These are phyloP conservation scores for Hansfordia pulvinata DNA, from an alignment of 2,329 filamentous ascomycete species.

Conservation along the genomic window DNA sequence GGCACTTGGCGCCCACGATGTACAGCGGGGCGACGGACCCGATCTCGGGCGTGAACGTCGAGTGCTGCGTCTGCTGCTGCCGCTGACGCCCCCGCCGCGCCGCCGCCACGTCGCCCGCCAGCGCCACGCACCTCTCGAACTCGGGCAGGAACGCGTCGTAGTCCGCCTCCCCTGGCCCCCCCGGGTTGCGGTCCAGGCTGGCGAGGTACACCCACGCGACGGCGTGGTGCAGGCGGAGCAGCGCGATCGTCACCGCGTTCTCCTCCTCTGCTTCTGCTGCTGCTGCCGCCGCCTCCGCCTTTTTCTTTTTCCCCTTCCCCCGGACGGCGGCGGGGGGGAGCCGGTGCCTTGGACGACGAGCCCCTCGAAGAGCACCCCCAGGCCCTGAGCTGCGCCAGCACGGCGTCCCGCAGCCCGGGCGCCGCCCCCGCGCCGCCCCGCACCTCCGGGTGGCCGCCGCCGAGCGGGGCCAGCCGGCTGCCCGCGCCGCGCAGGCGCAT, in stretches of 20 bases:
- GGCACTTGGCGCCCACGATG: slow-evolving; percentile 21
- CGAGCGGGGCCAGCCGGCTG: too few relatives aligned
- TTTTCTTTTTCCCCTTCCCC: too few relatives aligned
- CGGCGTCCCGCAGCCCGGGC: slow-evolving; percentile 4
- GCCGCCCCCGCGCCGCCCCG: too few relatives aligned
- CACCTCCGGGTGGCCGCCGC: too few relatives aligned
- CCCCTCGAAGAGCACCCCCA: slow-evolving; percentile 15
- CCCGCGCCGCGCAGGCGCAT: slow-evolving; percentile 15
- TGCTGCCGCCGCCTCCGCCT: not conserved
- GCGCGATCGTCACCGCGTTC: slow-evolving; percentile 9
- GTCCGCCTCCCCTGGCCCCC: slow-evolving; percentile 15
- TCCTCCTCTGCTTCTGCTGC: not conserved
- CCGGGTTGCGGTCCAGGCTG: too few relatives aligned
- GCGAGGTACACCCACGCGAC: slow-evolving; percentile 13
- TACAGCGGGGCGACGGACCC: slow-evolving; percentile 19
- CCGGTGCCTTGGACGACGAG: slow-evolving; percentile 7
- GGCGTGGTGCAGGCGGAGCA: slow-evolving; percentile 18
- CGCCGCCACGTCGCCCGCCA: slow-evolving; percentile 10
- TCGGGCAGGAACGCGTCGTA: slow-evolving; percentile 16
- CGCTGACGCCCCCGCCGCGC: slow-evolving; percentile 11
- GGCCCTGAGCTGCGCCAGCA: slow-evolving; percentile 10
- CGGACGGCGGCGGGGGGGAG: too few relatives aligned
- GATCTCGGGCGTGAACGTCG: slow-evolving; percentile 19
- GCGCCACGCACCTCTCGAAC: slow-evolving; percentile 13
- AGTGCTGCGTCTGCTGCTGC: slow-evolving; percentile 4